Conservation (phyloP, 768 basidiomycete genomes). For the Lyophyllum semitale region DNA sequence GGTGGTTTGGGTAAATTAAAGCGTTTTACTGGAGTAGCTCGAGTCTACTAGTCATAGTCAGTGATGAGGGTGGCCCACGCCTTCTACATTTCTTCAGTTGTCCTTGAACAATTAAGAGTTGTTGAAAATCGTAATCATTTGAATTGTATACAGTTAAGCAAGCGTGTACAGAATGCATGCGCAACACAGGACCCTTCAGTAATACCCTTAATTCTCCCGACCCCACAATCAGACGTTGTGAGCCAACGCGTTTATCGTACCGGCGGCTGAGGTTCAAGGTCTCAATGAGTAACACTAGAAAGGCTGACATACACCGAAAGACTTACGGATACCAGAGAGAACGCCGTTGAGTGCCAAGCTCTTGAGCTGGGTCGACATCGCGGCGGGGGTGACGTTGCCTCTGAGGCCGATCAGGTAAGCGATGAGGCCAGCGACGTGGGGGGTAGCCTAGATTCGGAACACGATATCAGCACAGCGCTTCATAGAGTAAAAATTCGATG, state of each 20-base stretch:
- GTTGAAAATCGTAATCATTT: too few relatives aligned
- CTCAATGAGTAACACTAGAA: neutral
- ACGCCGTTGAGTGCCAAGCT: neutral
- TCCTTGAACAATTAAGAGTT: too few relatives aligned
- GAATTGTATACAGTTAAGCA: neutral
- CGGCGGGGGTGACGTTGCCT: slow-evolving; percentile 5
- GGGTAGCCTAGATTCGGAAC: slow-evolving; percentile 6
- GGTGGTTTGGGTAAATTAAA: neutral
- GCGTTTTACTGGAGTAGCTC: neutral
- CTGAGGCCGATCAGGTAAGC: slow-evolving; percentile 8
- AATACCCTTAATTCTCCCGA: too few relatives aligned
- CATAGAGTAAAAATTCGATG: neutral
- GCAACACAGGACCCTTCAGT: too few relatives aligned
- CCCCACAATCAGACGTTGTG: too few relatives aligned
- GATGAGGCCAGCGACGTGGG: slow-evolving; percentile 13
- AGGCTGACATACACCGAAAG: neutral
- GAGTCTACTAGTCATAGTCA: too few relatives aligned
- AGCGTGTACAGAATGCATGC: too few relatives aligned
- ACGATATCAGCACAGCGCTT: neutral
- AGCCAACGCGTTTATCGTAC: neutral
- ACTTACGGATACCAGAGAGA: slow-evolving; percentile 6
- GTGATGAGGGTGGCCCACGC: too few relatives aligned
- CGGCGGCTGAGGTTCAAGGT: neutral
- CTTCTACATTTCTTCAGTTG: too few relatives aligned
- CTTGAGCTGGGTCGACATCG: slow-evolving; percentile 3